Evolutionary conservation across 2,329 filamentous ascomycete genomes (phyloP).

Genomic region (Penicillium griseofulvum): DNA sequence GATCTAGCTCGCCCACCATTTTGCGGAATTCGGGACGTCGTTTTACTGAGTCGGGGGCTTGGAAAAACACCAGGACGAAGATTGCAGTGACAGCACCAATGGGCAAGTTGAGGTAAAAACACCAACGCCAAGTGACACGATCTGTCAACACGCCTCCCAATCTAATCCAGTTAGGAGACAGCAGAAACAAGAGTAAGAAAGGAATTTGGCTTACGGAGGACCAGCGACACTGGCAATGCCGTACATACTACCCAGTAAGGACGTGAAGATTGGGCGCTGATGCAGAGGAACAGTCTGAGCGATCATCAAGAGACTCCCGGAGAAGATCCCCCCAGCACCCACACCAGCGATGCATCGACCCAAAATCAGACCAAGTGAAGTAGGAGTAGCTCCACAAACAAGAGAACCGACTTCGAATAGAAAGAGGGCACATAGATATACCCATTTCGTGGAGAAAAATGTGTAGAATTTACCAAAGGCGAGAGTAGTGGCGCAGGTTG

Average conservation of each 20-base stretch:
- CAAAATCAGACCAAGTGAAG: slow-evolving; percentile 32
- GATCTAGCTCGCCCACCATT: slow-evolving; percentile 27
- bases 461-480: slow-evolving; percentile 35
- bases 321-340: slow-evolving; percentile 33
- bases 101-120: slow-evolving; percentile 48
- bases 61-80: slow-evolving; percentile 51
- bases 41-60: slow-evolving; percentile 33
- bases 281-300: slow-evolving; percentile 49
- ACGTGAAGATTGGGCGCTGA: slow-evolving; percentile 46
- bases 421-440: slow-evolving; percentile 31
- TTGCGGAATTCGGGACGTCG: slow-evolving; percentile 29
- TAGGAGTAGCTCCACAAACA: slow-evolving; percentile 37
- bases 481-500: slow-evolving; percentile 34
- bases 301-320: slow-evolving; percentile 24
- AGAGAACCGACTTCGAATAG: slow-evolving; percentile 40
- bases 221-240: slow-evolving; percentile 56
- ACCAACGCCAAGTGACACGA: slow-evolving; percentile 39
- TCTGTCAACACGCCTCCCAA: slow-evolving; percentile 46
- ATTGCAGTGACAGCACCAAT: slow-evolving; percentile 43
- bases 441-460: slow-evolving; percentile 33
- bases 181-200: not conserved
- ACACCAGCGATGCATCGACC: slow-evolving; percentile 35
- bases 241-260: slow-evolving; percentile 42
- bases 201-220: not conserved
- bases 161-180: not conserved